These are phyloP conservation scores for Liriodendron chinense DNA, from an alignment of 164 flowering plant species.

Conservation along the genomic window DNA sequence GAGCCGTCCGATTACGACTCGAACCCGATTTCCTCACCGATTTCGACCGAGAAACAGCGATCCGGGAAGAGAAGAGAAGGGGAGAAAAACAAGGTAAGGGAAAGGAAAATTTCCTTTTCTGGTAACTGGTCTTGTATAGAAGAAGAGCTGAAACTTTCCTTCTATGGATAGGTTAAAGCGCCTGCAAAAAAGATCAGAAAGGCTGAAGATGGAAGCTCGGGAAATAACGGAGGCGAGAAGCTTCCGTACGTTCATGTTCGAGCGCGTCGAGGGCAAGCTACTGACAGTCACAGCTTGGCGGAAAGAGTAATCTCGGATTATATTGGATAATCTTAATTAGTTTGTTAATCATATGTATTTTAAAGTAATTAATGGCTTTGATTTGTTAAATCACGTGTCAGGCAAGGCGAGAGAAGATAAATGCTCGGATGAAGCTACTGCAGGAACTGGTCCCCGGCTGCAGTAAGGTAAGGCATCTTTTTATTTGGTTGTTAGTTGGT, in stretches of 20 bases:
- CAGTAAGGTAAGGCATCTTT: constrained; percentile 53
- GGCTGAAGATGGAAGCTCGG: constrained; percentile 27
- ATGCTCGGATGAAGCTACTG: constrained; percentile 88
- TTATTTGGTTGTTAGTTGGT: too few relatives aligned
- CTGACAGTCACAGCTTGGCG: constrained; percentile 94
- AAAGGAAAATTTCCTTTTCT: constrained; percentile 19
- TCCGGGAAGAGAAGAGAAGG: constrained; percentile 64
- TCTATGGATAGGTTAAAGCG: constrained; percentile 40
- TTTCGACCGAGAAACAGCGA: constrained; percentile 27
- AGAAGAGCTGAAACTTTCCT: constrained; percentile 7
- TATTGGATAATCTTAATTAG: background rate
- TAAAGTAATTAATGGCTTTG: background rate
- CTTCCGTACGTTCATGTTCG: constrained; percentile 93
- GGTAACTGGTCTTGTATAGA: constrained; percentile 3
- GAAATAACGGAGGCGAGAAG: constrained; percentile 49
- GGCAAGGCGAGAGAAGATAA: constrained; percentile 97
- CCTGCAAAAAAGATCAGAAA: constrained; percentile 54
- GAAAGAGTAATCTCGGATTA: constrained; percentile 58
- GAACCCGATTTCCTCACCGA: constrained; percentile 35
- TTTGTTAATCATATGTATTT: background rate
- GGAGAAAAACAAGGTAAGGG: constrained; percentile 52
- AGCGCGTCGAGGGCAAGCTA: constrained; percentile 93
- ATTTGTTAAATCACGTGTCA: constrained; percentile 9
- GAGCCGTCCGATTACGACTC: constrained; percentile 52
- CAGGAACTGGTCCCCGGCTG: constrained; percentile 97